Conservation (phyloP, 2,329 filamentous ascomycete genomes). For the Fusarium marasasianum region DNA sequence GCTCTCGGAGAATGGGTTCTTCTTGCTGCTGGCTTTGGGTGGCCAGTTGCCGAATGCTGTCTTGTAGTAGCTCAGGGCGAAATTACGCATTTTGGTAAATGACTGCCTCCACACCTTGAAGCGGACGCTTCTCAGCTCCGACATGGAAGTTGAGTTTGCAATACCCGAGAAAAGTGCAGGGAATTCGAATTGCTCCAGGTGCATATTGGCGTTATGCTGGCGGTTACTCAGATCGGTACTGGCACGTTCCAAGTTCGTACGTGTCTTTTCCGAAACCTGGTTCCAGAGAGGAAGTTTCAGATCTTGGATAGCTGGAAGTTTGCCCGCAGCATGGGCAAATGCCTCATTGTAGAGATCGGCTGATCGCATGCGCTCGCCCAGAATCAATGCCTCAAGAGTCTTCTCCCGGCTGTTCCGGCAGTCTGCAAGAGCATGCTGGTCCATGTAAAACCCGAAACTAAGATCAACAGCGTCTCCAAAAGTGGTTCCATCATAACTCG, state of each 20-base stretch:
- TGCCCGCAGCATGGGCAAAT: slow-evolving; percentile 90
- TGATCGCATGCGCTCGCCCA: slow-evolving; percentile 87
- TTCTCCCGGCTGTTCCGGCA: slow-evolving; percentile 85
- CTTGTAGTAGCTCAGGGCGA: slow-evolving; percentile 74
- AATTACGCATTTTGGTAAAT: slow-evolving; percentile 79
- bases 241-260: slow-evolving; percentile 82
- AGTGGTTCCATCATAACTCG: slow-evolving; percentile 63
- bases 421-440: slow-evolving; percentile 80
- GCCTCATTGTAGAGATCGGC: slow-evolving; percentile 87
- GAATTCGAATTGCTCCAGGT: slow-evolving; percentile 90
- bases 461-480: slow-evolving; percentile 69
- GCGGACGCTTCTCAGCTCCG: slow-evolving; percentile 79
- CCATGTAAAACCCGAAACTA: slow-evolving; percentile 79
- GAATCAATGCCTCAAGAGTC: slow-evolving; percentile 86
- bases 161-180: slow-evolving; percentile 88
- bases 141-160: slow-evolving; percentile 81
- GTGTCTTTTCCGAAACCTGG: slow-evolving; percentile 75
- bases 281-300: slow-evolving; percentile 75
- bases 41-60: slow-evolving; percentile 77
- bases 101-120: slow-evolving; percentile 86
- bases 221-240: slow-evolving; percentile 81
- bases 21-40: slow-evolving; percentile 89
- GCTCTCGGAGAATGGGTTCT: slow-evolving; percentile 86
- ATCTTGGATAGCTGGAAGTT: slow-evolving; percentile 77
- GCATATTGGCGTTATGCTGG: slow-evolving; percentile 73